A percentile compares a stretch with the other conserved stretches of the same genome.
phyloP scores from a whole-genome alignment of 331 rosid genomes.

The Ulmus americana region DNA sequence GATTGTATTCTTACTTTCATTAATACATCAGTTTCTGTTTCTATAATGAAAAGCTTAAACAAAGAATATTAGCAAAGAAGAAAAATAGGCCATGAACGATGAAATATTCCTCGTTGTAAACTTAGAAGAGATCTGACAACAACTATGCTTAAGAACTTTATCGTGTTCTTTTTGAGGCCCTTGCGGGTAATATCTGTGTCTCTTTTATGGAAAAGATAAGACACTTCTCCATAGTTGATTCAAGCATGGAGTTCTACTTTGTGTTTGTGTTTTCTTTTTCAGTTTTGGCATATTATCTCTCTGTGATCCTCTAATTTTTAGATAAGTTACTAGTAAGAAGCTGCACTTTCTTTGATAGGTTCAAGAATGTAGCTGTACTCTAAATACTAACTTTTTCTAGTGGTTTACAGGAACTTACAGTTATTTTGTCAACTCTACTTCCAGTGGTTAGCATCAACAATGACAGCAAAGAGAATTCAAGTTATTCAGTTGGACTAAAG shows the following conservation, averaged over 20 bases:
- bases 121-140: background rate
- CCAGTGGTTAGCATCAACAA: constrained; percentile 67
- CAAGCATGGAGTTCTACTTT: background rate
- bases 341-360: background rate
- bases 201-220: background rate
- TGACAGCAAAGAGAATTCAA: constrained; percentile 68
- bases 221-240: background rate
- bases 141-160: background rate
- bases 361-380: background rate
- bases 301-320: background rate
- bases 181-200: background rate
- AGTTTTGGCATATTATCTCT: too few relatives aligned
- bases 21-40: too few relatives aligned
- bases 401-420: constrained; percentile 65
- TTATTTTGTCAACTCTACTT: constrained; percentile 68
- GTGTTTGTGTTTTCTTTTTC: background rate
- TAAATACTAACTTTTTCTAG: constrained; percentile 4
- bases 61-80: background rate
- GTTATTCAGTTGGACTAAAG: constrained; percentile 80
- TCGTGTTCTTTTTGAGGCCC: background rate
- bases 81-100: background rate
- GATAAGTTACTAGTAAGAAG: background rate
- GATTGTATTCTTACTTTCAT: too few relatives aligned
- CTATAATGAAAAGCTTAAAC: background rate
- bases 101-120: background rate